Base-by-base conservation (phyloP, 1,284 basidiomycete genomes). In the Sphagnurus paluster region DNA sequence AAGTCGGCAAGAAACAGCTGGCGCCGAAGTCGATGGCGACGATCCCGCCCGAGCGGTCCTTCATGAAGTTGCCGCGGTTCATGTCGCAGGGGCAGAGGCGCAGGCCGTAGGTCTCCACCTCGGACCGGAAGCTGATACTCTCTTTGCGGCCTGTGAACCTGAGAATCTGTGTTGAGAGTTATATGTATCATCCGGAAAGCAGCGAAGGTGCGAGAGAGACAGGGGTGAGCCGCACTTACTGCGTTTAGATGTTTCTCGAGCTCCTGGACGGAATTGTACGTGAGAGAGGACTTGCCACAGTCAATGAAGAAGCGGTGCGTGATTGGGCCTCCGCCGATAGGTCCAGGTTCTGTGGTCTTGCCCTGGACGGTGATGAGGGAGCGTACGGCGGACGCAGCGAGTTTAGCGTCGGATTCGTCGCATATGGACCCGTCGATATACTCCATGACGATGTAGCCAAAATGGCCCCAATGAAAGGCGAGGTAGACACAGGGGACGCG, bases 401-500 rank as follows among this genome's bases (percentile, higher is more conserved):
- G 33, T 5, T 17, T 4, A 19, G 33, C 33, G 33, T 34, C 33
- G n/a, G 33, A 7, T 3, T 16, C n/a, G 33, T 16, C 33, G 33
- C 33, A 34, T n/a, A 17, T 19, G 3, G 4, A 4, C n/a, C 33
- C 33, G 20, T n/a, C 7, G 5, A 34, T 34, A 19, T 34, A 34
- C n/a, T 34, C 33, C 33, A 34, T 34, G 4, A 34, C 33, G 33
- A 34, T 34, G 16, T 34, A 34, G 33, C 33, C 33, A n/a, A 34
- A 34, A 19, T 3, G 3, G 16, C 33, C 14, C 14, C 8, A 4
- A 7, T 19, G 14, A 19, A 34, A 34, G 5, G 33, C 33, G 16
- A 17, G 33, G 13, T 34, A 34, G 33, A 34, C 33, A 4, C 4
- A 17, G 16, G 33, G 33, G 33, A 34, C 16, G 3, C 33, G 5